Evolutionary conservation across 495 filamentous ascomycete genomes (phyloP).

Genomic region (Penicillium bialowiezense): DNA sequence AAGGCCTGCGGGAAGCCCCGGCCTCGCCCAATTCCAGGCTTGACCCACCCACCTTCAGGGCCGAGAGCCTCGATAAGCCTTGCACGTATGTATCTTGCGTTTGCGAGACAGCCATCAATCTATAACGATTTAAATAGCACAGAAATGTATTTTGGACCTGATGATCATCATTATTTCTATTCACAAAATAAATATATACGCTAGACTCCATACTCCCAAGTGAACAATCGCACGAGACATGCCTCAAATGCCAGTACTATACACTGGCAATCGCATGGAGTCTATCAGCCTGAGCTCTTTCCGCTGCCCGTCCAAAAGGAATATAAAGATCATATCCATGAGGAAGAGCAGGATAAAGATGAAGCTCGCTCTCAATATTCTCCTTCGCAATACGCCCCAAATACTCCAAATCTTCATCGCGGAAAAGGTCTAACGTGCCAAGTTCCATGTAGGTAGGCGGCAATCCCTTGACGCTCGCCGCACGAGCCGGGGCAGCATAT

Average conservation of each 20-base stretch:
- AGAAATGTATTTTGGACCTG: too few relatives aligned
- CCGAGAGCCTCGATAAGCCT: too few relatives aligned
- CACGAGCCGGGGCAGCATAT: conserved; percentile 25
- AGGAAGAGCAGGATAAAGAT: conserved; percentile 22
- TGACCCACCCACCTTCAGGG: too few relatives aligned
- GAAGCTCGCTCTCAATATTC: conserved; percentile 22
- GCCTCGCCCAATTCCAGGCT: too few relatives aligned
- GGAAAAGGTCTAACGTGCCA: conserved; percentile 24
- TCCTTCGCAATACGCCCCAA: conserved; percentile 14
- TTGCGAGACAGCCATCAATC: too few relatives aligned
- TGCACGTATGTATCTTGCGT: too few relatives aligned
- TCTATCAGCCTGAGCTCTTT: neutral
- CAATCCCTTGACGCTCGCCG: conserved; percentile 16
- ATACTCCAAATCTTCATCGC: conserved; percentile 17
- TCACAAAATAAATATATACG: too few relatives aligned
- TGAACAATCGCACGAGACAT: neutral
- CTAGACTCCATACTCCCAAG: neutral
- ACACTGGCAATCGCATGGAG: too few relatives aligned
- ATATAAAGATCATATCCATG: conserved; percentile 27
- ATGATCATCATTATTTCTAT: too few relatives aligned
- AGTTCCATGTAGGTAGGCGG: conserved; percentile 29
- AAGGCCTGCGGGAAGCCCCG: too few relatives aligned
- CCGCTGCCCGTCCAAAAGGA: conserved; percentile 8
- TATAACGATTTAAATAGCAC: too few relatives aligned
- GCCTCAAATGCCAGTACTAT: too few relatives aligned